These are phyloP conservation scores for Parascedosporium putredinis DNA, from an alignment of 2,329 filamentous ascomycete genomes.

Conservation along the genomic window DNA sequence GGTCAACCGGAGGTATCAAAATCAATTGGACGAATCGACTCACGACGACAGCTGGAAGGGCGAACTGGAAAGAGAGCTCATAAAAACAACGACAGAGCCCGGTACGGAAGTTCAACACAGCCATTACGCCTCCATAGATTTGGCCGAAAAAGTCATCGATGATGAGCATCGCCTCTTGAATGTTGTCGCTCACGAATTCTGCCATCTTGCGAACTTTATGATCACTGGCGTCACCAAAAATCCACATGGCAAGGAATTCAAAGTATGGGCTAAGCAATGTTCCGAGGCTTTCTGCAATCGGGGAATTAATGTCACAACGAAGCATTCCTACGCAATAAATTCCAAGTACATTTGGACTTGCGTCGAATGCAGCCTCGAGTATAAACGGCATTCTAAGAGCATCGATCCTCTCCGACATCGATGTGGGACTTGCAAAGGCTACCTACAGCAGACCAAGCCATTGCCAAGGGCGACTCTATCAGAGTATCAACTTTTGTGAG, in stretches of 20 bases:
- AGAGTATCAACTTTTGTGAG: conserved; percentile 47
- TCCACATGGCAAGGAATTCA: conserved; percentile 79
- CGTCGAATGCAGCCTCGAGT: conserved; percentile 55
- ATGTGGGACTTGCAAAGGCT: conserved; percentile 66
- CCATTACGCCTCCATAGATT: conserved; percentile 70
- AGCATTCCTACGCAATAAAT: conserved; percentile 80
- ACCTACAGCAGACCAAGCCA: conserved; percentile 69
- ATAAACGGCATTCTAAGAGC: conserved; percentile 76
- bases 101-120: conserved; percentile 20
- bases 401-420: conserved; percentile 62
- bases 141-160: conserved; percentile 81
- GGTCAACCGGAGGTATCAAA: conserved; percentile 57
- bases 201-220: conserved; percentile 89
- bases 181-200: conserved; percentile 93
- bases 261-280: conserved; percentile 55
- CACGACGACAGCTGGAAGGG: conserved; percentile 67
- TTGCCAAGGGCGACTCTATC: conserved; percentile 42
- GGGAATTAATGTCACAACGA: conserved; percentile 74
- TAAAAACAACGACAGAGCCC: conserved; percentile 20
- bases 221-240: conserved; percentile 62
- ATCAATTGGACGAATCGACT: conserved; percentile 70
- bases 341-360: conserved; percentile 91
- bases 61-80: conserved; percentile 59
- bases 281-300: conserved; percentile 45
- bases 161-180: conserved; percentile 70